These are phyloP conservation scores for Lipomyces chichibuensis DNA, from an alignment of 805 yeast genomes.

Conservation along the genomic window DNA sequence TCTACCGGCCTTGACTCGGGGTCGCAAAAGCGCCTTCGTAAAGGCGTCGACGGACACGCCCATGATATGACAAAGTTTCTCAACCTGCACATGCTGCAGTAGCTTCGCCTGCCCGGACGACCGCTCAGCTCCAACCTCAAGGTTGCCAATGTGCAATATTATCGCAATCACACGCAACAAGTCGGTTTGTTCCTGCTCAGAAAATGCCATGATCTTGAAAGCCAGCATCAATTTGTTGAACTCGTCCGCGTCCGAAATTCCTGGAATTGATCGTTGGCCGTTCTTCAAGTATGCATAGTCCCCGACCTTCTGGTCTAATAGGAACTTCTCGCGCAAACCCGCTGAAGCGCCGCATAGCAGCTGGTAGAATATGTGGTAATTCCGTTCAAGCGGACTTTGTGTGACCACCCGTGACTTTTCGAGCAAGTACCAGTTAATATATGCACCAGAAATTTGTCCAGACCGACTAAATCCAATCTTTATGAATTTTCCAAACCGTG, in stretches of 20 bases:
- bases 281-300: constrained; percentile 61
- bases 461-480: constrained; percentile 71
- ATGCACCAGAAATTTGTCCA: constrained; percentile 80
- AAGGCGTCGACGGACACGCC: constrained; percentile 64
- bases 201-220: constrained; percentile 72
- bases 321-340: constrained; percentile 43
- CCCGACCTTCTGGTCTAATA: constrained; percentile 50
- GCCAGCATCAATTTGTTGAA: constrained; percentile 67
- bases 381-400: constrained; percentile 77
- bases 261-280: constrained; percentile 61
- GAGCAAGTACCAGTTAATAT: constrained; percentile 88
- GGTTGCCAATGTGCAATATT: constrained; percentile 83
- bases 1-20: constrained; percentile 87
- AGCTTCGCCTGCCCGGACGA: constrained; percentile 68
- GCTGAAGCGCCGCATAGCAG: constrained; percentile 66
- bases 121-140: constrained; percentile 66
- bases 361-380: constrained; percentile 93
- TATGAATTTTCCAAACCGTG: constrained; percentile 95
- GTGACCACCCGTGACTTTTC: constrained; percentile 91
- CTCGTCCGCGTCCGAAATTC: constrained; percentile 75
- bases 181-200: constrained; percentile 55
- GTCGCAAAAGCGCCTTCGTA: constrained; percentile 65
- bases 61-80: constrained; percentile 59
- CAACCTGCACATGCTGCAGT: constrained; percentile 56
- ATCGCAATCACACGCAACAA: constrained; percentile 72